phyloP scores from a whole-genome alignment of 805 yeast genomes.

The Lachancea fermentati region DNA sequence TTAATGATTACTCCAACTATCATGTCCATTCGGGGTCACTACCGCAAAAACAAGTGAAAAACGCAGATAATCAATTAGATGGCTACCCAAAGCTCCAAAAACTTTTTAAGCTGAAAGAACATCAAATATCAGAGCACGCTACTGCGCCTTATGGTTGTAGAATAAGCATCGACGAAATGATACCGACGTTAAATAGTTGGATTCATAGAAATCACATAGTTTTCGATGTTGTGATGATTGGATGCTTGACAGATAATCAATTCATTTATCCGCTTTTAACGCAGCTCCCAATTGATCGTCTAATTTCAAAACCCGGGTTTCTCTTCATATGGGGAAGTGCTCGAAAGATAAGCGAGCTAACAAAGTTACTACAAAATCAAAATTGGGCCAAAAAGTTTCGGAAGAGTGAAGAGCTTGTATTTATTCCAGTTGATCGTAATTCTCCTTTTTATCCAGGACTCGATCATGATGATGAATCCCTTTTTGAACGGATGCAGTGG shows the following conservation, averaged over 20 bases:
- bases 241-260: slow-evolving; percentile 74
- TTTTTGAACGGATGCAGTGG: slow-evolving; percentile 78
- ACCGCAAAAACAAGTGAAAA: slow-evolving; percentile 63
- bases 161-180: slow-evolving; percentile 46
- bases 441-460: slow-evolving; percentile 64
- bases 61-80: slow-evolving; percentile 58
- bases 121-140: slow-evolving; percentile 49
- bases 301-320: slow-evolving; percentile 82
- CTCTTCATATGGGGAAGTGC: slow-evolving; percentile 85
- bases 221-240: slow-evolving; percentile 90
- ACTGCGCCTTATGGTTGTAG: slow-evolving; percentile 63
- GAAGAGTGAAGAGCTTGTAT: slow-evolving; percentile 84
- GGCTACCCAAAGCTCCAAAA: slow-evolving; percentile 84
- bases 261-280: slow-evolving; percentile 56
- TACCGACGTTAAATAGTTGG: slow-evolving; percentile 58
- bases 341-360: slow-evolving; percentile 58
- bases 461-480: slow-evolving; percentile 40
- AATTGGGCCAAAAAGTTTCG: slow-evolving; percentile 66
- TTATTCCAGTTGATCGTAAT: slow-evolving; percentile 60
- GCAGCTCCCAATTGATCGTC: slow-evolving; percentile 61
- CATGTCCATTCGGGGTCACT: slow-evolving; percentile 56
- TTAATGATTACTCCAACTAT: slow-evolving; percentile 70
- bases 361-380: slow-evolving; percentile 47
- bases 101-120: slow-evolving; percentile 57
- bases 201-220: slow-evolving; percentile 48